Percentiles rank a stretch among this genome's conserved stretches.
phyloP scores from a whole-genome alignment of 306 rosid genomes.

The Prosopis cineraria region DNA sequence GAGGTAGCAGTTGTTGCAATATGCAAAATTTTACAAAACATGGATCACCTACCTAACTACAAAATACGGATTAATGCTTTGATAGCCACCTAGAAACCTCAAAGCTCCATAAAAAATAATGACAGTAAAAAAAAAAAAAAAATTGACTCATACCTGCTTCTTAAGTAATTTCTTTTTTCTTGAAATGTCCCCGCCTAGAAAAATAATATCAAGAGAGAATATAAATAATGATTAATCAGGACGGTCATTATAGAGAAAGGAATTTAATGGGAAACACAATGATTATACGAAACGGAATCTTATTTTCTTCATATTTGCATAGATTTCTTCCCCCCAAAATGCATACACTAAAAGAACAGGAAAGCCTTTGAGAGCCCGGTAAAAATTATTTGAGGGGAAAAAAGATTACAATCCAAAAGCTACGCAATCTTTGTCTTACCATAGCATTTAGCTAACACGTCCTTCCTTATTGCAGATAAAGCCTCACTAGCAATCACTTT shows the following conservation, averaged over 20 bases:
- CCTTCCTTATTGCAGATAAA: slow-evolving; percentile 88
- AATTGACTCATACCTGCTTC: slow-evolving; percentile 64
- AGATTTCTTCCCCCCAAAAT: slow-evolving; percentile 16
- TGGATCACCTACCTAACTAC: neutral
- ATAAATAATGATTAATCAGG: slow-evolving; percentile 10
- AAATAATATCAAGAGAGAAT: slow-evolving; percentile 23
- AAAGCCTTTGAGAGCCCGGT: neutral
- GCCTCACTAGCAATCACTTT: slow-evolving; percentile 94
- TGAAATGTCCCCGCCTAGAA: slow-evolving; percentile 80
- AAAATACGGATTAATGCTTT: neutral
- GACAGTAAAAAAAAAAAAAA: slow-evolving; percentile 8
- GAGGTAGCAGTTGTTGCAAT: neutral
- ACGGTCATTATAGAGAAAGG: slow-evolving; percentile 18
- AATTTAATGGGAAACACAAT: slow-evolving; percentile 20
- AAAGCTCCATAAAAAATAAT: slow-evolving; percentile 4
- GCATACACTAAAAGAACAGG: slow-evolving; percentile 2
- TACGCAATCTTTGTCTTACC: slow-evolving; percentile 51
- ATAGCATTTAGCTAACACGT: slow-evolving; percentile 92
- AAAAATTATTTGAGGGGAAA: neutral
- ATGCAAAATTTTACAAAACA: neutral
- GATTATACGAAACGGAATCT: neutral
- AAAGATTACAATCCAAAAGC: slow-evolving; percentile 9
- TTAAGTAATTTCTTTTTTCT: slow-evolving; percentile 89
- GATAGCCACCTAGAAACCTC: slow-evolving; percentile 17
- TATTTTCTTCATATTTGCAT: slow-evolving; percentile 27